Conservation (phyloP, 305 asterid genomes). For the Fraxinus baroniana region DNA sequence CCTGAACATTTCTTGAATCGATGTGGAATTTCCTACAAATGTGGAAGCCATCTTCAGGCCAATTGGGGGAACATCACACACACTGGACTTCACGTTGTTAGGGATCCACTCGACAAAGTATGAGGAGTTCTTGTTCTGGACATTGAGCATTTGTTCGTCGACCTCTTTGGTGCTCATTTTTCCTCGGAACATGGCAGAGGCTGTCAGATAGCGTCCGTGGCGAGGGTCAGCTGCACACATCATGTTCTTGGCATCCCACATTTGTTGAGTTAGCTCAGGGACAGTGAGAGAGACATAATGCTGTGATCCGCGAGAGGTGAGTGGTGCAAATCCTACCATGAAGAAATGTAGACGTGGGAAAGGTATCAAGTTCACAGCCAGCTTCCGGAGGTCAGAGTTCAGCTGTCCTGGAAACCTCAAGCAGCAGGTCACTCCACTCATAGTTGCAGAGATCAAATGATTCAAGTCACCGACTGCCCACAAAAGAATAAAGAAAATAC, state of each 20-base stretch:
- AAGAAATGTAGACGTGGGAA: neutral
- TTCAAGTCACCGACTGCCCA: neutral
- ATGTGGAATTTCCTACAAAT: neutral
- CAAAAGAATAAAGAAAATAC: neutral
- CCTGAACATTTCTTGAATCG: neutral
- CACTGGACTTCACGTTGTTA: neutral
- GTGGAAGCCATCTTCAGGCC: neutral
- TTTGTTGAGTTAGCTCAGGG: neutral
- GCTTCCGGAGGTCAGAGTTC: slow-evolving; percentile 49
- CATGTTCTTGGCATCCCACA: neutral
- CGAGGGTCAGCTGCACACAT: slow-evolving; percentile 13
- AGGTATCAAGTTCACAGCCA: neutral
- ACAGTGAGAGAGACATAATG: neutral
- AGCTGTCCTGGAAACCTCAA: slow-evolving; percentile 52
- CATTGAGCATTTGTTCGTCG: neutral
- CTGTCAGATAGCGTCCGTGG: slow-evolving; percentile 47
- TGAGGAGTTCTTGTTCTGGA: neutral
- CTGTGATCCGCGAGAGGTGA: neutral
- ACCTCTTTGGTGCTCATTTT: slow-evolving; percentile 23
- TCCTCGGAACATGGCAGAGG: slow-evolving; percentile 56
- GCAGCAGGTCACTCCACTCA: slow-evolving; percentile 55
- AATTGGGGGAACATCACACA: slow-evolving; percentile 46
- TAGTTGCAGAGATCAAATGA: slow-evolving; percentile 27
- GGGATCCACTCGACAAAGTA: slow-evolving; percentile 22
- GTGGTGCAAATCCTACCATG: neutral